Evolutionary conservation across 495 filamentous ascomycete genomes (phyloP).

Genomic region (Penicillium maclennaniae): DNA sequence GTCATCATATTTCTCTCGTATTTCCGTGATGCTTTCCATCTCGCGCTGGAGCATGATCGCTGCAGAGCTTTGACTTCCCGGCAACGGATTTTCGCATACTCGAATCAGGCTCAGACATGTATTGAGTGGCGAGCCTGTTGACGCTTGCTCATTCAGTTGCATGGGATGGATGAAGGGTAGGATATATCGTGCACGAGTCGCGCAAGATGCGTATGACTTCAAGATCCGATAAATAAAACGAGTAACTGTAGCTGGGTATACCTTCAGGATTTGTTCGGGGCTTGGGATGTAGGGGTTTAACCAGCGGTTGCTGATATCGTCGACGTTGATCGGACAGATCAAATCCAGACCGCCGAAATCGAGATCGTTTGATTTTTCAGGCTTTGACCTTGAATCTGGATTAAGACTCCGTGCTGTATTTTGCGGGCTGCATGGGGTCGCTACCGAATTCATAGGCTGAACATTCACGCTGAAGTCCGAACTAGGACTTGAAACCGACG

Average conservation of each 20-base stretch:
- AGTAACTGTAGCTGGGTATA: slow-evolving; percentile 29
- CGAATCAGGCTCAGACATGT: slow-evolving; percentile 43
- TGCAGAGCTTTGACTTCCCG: slow-evolving; percentile 35
- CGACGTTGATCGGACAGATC: slow-evolving; percentile 40
- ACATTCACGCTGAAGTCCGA: not conserved
- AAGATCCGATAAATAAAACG: slow-evolving; percentile 40
- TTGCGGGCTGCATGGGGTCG: too few species aligned
- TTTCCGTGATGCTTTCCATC: slow-evolving; percentile 35
- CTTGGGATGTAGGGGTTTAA: slow-evolving; percentile 40
- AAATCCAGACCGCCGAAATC: slow-evolving; percentile 29
- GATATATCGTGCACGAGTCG: slow-evolving; percentile 33
- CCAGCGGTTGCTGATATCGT: slow-evolving; percentile 46
- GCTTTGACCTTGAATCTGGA: not conserved
- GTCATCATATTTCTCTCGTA: slow-evolving; percentile 30
- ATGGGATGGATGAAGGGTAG: slow-evolving; percentile 40
- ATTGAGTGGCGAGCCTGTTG: slow-evolving; percentile 27
- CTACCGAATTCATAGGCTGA: not conserved
- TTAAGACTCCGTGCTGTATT: too few species aligned
- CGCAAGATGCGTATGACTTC: slow-evolving; percentile 38
- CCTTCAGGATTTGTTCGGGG: slow-evolving; percentile 35
- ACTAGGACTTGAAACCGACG: not conserved
- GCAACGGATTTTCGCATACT: slow-evolving; percentile 36
- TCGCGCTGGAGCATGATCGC: slow-evolving; percentile 34
- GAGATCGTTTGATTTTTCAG: not conserved
- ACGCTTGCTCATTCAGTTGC: slow-evolving; percentile 21